Evolutionary conservation across 805 yeast species (phyloP).

Genomic region (Yamadazyma tumulicola): DNA sequence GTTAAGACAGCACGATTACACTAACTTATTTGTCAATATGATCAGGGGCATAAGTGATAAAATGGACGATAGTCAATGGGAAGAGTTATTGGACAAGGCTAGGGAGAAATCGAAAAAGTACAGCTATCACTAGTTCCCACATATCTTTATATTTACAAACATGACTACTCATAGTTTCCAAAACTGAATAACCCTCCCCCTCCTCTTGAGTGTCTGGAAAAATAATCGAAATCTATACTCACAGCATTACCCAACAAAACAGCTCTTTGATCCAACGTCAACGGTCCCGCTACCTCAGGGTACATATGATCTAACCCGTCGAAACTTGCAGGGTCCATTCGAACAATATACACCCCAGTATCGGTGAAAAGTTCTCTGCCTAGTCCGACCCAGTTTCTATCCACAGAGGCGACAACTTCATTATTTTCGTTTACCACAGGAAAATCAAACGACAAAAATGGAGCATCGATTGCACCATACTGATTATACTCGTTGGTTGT

Average conservation of each 20-base stretch:
- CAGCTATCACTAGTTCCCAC: too few relatives aligned
- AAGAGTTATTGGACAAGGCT: slow-evolving; percentile 21
- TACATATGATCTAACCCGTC: slow-evolving; percentile 53
- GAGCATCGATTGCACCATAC: slow-evolving; percentile 85
- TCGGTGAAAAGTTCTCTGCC: slow-evolving; percentile 93
- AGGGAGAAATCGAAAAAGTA: slow-evolving; percentile 13
- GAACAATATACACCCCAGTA: slow-evolving; percentile 83
- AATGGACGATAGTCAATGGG: slow-evolving; percentile 40
- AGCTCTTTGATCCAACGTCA: slow-evolving; percentile 81
- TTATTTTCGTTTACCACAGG: slow-evolving; percentile 63
- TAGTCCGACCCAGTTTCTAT: slow-evolving; percentile 92
- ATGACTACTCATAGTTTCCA: slow-evolving; percentile 14
- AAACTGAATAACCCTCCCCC: slow-evolving; percentile 45
- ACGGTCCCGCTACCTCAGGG: slow-evolving; percentile 47
- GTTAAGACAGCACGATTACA: slow-evolving; percentile 51
- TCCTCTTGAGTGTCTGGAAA: slow-evolving; percentile 80
- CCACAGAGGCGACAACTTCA: slow-evolving; percentile 68
- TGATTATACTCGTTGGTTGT: slow-evolving; percentile 55
- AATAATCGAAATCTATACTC: slow-evolving; percentile 92
- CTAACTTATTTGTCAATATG: slow-evolving; percentile 47
- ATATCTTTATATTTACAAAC: neutral
- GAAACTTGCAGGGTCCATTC: slow-evolving; percentile 76
- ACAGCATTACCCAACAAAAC: slow-evolving; percentile 83
- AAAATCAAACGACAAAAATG: slow-evolving; percentile 82
- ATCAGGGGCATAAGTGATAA: slow-evolving; percentile 37